These are phyloP conservation scores for Kodamaea derodonti DNA, from an alignment of 1,139 yeast species.

Conservation along the genomic window DNA sequence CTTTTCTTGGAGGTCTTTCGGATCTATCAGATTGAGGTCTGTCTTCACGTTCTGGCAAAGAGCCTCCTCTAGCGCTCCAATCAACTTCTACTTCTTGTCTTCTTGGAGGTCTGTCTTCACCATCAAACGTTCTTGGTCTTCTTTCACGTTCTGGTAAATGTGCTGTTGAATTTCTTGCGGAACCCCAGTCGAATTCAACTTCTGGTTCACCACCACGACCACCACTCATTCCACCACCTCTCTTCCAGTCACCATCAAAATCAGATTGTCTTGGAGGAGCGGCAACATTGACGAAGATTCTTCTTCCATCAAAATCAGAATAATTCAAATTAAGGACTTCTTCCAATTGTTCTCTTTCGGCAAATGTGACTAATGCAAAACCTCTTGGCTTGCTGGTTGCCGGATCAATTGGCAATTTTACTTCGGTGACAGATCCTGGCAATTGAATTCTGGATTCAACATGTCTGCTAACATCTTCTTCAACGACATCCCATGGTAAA, in stretches of 20 bases:
- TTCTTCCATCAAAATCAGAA: constrained; percentile 68
- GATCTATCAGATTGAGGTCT: constrained; percentile 17
- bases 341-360: constrained; percentile 61
- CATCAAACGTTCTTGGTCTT: constrained; percentile 25
- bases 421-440: constrained; percentile 48
- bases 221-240: constrained; percentile 34
- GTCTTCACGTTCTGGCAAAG: constrained; percentile 29
- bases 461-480: constrained; percentile 61
- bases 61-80: constrained; percentile 40
- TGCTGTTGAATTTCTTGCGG: constrained; percentile 31
- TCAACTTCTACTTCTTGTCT: constrained; percentile 30
- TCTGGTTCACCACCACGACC: constrained; percentile 23
- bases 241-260: constrained; percentile 46
- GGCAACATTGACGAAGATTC: constrained; percentile 82
- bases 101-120: constrained; percentile 32
- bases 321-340: constrained; percentile 65
- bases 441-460: constrained; percentile 60
- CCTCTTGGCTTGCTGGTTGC: constrained; percentile 69
- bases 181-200: constrained; percentile 28
- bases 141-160: constrained; percentile 40
- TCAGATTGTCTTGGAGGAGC: constrained; percentile 65
- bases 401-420: constrained; percentile 68
- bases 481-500: constrained; percentile 79
- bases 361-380: constrained; percentile 81
- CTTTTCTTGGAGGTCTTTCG: constrained; percentile 45